Conservation (phyloP, 2,329 filamentous ascomycete species). For the Sporothrix sp. region DNA sequence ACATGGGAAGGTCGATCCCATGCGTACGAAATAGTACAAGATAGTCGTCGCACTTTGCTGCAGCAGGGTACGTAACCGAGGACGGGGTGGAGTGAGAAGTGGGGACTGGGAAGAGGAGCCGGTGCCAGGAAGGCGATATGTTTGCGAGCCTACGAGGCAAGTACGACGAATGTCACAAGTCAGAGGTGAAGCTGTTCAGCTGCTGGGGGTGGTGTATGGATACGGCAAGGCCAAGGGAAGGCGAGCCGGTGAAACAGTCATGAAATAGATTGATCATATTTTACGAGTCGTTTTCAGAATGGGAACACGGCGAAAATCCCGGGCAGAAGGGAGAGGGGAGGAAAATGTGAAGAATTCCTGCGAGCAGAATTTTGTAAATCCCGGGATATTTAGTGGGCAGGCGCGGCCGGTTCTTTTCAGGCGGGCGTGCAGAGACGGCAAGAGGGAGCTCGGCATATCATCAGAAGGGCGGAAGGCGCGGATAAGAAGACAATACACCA, state of each 20-base stretch:
- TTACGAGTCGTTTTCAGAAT: too few relatives aligned
- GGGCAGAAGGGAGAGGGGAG: not conserved
- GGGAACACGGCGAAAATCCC: not conserved
- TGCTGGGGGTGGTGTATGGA: not conserved
- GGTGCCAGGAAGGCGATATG: not conserved
- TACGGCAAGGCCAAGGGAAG: not conserved
- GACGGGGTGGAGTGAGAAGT: constrained; percentile 8
- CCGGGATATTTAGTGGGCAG: too few relatives aligned
- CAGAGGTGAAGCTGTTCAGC: not conserved
- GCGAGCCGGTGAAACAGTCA: too few relatives aligned
- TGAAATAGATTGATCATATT: too few relatives aligned
- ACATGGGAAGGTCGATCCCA: constrained; percentile 1
- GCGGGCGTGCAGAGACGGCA: too few relatives aligned
- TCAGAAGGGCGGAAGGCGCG: not conserved
- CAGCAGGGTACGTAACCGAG: constrained; percentile 10
- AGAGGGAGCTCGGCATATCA: not conserved
- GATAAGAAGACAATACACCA: not conserved
- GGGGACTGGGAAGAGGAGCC: constrained; percentile 1
- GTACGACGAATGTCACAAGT: not conserved
- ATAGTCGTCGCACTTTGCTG: not conserved
- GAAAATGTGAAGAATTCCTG: not conserved
- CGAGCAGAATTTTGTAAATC: too few relatives aligned
- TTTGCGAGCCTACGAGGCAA: too few relatives aligned
- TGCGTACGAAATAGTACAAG: not conserved
- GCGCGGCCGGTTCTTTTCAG: too few relatives aligned